These are phyloP conservation scores for Nicotiana rustica DNA, from an alignment of 305 asterid species.

Conservation along the genomic window DNA sequence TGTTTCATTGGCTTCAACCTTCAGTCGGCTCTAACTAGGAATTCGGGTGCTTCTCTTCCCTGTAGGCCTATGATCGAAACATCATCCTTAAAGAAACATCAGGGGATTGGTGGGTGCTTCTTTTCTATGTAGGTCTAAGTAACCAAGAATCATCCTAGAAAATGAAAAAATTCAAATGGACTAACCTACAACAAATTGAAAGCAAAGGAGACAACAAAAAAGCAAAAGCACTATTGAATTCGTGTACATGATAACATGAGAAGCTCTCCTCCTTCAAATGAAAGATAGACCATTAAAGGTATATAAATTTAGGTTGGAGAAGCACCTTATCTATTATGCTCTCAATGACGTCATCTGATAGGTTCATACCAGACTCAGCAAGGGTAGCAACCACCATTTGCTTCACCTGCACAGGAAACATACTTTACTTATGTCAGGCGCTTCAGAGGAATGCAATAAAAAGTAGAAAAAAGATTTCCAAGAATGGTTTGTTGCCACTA, in stretches of 20 bases:
- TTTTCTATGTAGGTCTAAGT: slow-evolving; percentile 18
- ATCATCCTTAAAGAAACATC: background rate
- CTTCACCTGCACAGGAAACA: slow-evolving; percentile 56
- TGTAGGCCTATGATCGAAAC: background rate
- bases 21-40: background rate
- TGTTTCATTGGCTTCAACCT: too few relatives aligned
- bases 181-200: slow-evolving; percentile 23
- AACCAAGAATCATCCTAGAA: slow-evolving; percentile 13
- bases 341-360: slow-evolving; percentile 75
- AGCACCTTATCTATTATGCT: slow-evolving; percentile 74
- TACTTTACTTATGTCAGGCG: background rate
- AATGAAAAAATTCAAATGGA: background rate
- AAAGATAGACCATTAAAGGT: background rate
- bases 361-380: slow-evolving; percentile 89
- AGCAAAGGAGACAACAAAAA: slow-evolving; percentile 16
- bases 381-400: slow-evolving; percentile 94
- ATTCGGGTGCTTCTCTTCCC: background rate
- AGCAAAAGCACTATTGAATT: background rate
- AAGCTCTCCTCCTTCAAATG: slow-evolving; percentile 4
- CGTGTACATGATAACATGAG: background rate
- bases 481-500: background rate
- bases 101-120: slow-evolving; percentile 28
- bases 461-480: background rate
- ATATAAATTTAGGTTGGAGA: slow-evolving; percentile 29
- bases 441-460: background rate